Conservation (phyloP, 1,284 basidiomycete genomes). For the Pseudozyma thailandica region DNA sequence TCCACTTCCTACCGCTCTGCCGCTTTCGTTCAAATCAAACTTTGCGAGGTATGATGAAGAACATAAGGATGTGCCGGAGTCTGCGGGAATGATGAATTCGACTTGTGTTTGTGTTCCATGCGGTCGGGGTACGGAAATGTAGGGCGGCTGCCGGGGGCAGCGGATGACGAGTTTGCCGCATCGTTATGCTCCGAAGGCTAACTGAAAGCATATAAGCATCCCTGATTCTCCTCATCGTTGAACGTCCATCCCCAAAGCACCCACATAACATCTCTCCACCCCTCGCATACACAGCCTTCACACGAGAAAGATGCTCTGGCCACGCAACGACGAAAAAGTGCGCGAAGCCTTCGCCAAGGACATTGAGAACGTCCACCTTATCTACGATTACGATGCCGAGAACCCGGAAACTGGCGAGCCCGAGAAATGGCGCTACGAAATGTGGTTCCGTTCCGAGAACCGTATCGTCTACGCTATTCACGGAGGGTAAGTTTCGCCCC, state of each 20-base stretch:
- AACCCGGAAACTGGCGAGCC: constrained; percentile 49
- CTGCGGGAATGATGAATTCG: no score
- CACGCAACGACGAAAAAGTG: constrained; percentile 25
- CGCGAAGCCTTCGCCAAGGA: constrained; percentile 37
- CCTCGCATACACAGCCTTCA: not conserved
- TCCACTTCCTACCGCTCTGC: no score
- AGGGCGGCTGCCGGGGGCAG: no score
- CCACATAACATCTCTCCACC: constrained; percentile 1
- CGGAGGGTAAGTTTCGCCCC: constrained; percentile 24
- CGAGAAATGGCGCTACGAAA: constrained; percentile 64
- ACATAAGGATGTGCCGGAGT: no score
- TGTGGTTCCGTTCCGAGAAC: constrained; percentile 62
- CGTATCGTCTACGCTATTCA: constrained; percentile 66
- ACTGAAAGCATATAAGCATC: no score
- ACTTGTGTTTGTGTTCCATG: no score
- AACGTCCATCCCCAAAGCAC: not conserved
- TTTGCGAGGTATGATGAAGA: no score
- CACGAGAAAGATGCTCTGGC: constrained; percentile 43
- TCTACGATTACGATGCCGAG: constrained; percentile 54
- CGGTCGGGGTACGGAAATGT: no score
- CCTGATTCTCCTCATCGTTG: no score
- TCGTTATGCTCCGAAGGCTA: no score
- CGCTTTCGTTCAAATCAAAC: no score
- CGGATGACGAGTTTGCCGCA: no score
- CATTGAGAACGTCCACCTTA: constrained; percentile 40